phyloP scores from a whole-genome alignment of 495 filamentous ascomycete species.

The Trichoderma reesei region DNA sequence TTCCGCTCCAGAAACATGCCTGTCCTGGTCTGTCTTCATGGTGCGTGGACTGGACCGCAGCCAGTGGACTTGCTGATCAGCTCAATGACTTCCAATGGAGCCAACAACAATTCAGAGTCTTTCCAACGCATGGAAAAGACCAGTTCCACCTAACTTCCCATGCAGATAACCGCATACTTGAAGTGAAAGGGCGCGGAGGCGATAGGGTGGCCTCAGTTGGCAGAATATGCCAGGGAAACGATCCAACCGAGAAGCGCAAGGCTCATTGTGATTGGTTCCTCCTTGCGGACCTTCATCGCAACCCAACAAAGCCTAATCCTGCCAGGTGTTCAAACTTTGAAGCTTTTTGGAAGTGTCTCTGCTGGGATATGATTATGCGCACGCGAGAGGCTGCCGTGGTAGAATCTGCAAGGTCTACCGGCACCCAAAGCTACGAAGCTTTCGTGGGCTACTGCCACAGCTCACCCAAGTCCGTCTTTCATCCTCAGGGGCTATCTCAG shows the following conservation, averaged over 20 bases:
- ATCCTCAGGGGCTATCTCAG: background rate
- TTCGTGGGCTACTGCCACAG: conserved; percentile 2
- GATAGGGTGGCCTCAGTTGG: background rate
- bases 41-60: conserved; percentile 18
- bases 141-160: background rate
- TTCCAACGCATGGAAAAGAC: background rate
- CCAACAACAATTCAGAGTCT: background rate
- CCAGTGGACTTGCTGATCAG: background rate
- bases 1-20: conserved; percentile 10
- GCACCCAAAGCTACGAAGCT: background rate
- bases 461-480: background rate
- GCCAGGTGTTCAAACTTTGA: background rate
- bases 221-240: background rate
- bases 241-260: background rate
- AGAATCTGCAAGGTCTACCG: background rate
- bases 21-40: conserved; percentile 15
- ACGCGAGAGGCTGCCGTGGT: background rate
- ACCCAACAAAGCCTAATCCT: background rate
- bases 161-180: background rate
- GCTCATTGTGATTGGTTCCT: background rate
- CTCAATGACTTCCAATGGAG: background rate
- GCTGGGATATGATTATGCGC: background rate
- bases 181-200: background rate
- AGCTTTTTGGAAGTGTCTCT: background rate
- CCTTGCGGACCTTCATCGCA: background rate